Percentiles rank a stretch among this genome's conserved stretches.
Evolutionary conservation across 306 rosid genomes (phyloP).

Genomic region (Acacia acuminata): DNA sequence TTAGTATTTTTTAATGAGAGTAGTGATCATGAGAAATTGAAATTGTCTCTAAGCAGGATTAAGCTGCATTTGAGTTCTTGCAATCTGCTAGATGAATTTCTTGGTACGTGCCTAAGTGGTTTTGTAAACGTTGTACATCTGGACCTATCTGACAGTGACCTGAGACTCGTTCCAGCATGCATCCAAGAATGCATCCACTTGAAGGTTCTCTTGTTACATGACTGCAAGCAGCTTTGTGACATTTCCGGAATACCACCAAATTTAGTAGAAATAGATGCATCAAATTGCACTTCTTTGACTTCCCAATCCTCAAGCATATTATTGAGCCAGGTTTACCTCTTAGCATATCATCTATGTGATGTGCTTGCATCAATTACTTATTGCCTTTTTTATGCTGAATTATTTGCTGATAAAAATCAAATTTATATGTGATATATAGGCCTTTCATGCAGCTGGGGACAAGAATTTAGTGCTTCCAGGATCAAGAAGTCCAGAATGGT

Average conservation of each 20-base stretch:
- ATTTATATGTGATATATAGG: slow-evolving; percentile 9
- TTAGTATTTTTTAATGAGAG: neutral
- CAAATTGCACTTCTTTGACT: neutral
- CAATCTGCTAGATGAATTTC: slow-evolving; percentile 11
- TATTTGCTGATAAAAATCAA: no score
- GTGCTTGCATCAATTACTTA: neutral
- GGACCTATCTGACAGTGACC: slow-evolving; percentile 22
- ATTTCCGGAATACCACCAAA: slow-evolving; percentile 15
- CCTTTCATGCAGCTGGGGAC: neutral
- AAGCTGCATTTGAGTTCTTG: slow-evolving; percentile 15
- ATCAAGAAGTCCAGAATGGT: slow-evolving; percentile 16
- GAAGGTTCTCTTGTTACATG: neutral
- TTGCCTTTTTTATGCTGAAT: neutral
- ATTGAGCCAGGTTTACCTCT: slow-evolving; percentile 21
- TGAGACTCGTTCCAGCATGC: slow-evolving; percentile 4
- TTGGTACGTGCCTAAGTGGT: slow-evolving; percentile 4
- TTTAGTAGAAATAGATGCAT: neutral
- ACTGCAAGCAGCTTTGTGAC: slow-evolving; percentile 13
- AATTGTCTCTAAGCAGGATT: neutral
- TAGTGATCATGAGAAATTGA: neutral
- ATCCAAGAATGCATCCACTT: slow-evolving; percentile 21
- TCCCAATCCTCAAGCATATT: slow-evolving; percentile 22
- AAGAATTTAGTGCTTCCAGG: slow-evolving; percentile 16
- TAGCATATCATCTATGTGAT: neutral
- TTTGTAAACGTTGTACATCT: slow-evolving; percentile 18